Conservation (phyloP, 805 yeast species). For the Candida sakaeoensis region DNA sequence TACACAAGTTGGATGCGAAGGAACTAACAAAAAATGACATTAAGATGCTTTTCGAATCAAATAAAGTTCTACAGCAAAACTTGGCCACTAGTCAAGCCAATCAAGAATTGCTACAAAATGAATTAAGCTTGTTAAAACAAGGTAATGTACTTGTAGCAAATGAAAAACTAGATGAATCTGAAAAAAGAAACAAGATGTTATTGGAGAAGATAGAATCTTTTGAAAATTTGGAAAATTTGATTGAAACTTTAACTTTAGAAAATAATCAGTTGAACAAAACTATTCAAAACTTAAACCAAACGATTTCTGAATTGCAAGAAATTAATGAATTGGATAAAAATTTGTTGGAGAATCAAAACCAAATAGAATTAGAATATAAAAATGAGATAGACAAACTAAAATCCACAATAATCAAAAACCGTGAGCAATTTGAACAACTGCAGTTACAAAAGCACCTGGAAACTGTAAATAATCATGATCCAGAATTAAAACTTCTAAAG, state of each 20-base stretch:
- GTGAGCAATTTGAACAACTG: slow-evolving; percentile 15
- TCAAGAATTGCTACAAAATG: slow-evolving; percentile 20
- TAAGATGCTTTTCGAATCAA: slow-evolving; percentile 24
- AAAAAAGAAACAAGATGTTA: slow-evolving; percentile 21
- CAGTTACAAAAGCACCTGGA: slow-evolving; percentile 5
- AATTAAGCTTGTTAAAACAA: slow-evolving; percentile 14
- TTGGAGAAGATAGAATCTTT: slow-evolving; percentile 32
- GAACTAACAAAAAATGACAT: slow-evolving; percentile 16
- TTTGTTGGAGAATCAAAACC: slow-evolving; percentile 43
- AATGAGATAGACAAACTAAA: slow-evolving; percentile 28
- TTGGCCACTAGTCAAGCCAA: slow-evolving; percentile 25
- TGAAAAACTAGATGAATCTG: slow-evolving; percentile 19
- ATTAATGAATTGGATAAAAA: slow-evolving; percentile 48
- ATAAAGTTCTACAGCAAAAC: slow-evolving; percentile 36
- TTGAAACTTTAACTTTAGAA: slow-evolving; percentile 31
- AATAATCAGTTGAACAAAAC: slow-evolving; percentile 33
- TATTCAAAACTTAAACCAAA: slow-evolving; percentile 27
- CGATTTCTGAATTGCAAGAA: slow-evolving; percentile 46
- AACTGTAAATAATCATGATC: neutral
- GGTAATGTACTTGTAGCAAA: slow-evolving; percentile 14
- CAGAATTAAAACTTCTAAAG: neutral
- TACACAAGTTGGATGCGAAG: slow-evolving; percentile 16
- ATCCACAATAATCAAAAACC: slow-evolving; percentile 15
- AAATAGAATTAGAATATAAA: slow-evolving; percentile 42
- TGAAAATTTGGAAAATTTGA: slow-evolving; percentile 31